Evolutionary conservation across 2,329 filamentous ascomycete genomes (phyloP), one percentile per base, ranked within the genome.

Genomic region (Calonectria pseudoturangicola): DNA sequence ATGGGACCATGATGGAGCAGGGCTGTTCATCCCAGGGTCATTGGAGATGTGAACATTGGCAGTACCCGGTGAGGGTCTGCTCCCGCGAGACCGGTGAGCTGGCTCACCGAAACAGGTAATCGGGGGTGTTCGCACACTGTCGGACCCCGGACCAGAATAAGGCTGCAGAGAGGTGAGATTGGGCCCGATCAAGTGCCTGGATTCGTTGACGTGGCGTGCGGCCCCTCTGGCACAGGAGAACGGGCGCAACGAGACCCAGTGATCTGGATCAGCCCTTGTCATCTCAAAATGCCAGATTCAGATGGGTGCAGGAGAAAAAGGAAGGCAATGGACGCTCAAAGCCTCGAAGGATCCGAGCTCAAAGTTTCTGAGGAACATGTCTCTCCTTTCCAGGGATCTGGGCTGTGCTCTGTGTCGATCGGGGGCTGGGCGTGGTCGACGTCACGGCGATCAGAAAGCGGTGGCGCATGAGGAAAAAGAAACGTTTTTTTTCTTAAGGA

Each of bases 181-280:
- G 68, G 68, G 56, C 54, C 70, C 68, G 71, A 75, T 76, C 72
- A 73, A 69, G 68, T 75, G 73, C 70, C 69, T 66, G 51, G 70
- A 65, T 66, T 73, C 60, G 71, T 66, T 30, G 60, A 66, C 62
- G 69, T 72, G 73, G 73, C 73, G 70, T 56, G 54, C 65, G 54
- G 65, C 67, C 73, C 69, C 65, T 71, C 66, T 70, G 66, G 66
- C 21, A 58, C 66, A 60, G 71, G 41, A 73, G 51, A 72, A 74
- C 73, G 68, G 66, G 67, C 56, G 67, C 58, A 47, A 47, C 50
- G n/a, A 73, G 75, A 80, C 78, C 78, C 77, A 76, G 54, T 79
- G 78, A 80, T 79, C 78, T 80, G 78, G 78, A 75, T 78, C 76
- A 70, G 76, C 78, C 78, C 76, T 79, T 76, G 73, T 75, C 74